Base-by-base conservation (phyloP, 2,329 filamentous ascomycete genomes). In the Parascedosporium putredinis region DNA sequence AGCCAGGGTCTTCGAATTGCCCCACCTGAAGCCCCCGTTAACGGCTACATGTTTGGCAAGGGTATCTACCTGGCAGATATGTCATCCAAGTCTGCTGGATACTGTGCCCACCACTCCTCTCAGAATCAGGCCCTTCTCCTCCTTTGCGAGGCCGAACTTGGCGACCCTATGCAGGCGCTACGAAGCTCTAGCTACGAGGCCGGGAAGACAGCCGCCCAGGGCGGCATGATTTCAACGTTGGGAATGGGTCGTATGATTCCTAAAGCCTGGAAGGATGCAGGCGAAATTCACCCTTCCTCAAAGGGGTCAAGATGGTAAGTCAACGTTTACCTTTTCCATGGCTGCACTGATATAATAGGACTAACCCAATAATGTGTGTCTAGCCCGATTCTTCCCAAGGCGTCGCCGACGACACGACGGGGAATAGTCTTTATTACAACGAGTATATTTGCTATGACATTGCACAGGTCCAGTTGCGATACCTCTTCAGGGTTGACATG, bases 1-100 rank as follows among this genome's bases (percentile, higher is more conserved):
- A 85, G 81, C 51, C 87, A 95, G 64, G 89, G 89, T 55, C 76
- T 95, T 5, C 84, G 88, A n/a, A 95, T 95, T 55, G 89, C 89
- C 5, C 89, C 89, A 0, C 84, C 84, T 0, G 84, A 94, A 63
- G 88, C 88, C 0, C 89, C 88, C 0, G 81, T 81, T 0, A 77
- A 74, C 4, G 87, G 87, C 1, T 89, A 91, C 69, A 91, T 91
- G 85, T 95, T 94, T 56, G 88, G 84, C 51, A 94, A 94, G 64
- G 88, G 88, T 42, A 85, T 95, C 44, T 95, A 95, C 61, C 76
- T 95, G 2, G 88, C 88, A 2, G 88, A 94, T 59, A 89, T 89
- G 74, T 84, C 81, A 0, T 84, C 79, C 61, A 95, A 94, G 67
- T 88, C 84, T 2, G 87, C 87, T 14, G 79, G 79, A 57, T 95